Evolutionary conservation across 2,329 filamentous ascomycete species (phyloP), one percentile per base, ranked within the genome.

Genomic region (Nigrograna mackinnonii): DNA sequence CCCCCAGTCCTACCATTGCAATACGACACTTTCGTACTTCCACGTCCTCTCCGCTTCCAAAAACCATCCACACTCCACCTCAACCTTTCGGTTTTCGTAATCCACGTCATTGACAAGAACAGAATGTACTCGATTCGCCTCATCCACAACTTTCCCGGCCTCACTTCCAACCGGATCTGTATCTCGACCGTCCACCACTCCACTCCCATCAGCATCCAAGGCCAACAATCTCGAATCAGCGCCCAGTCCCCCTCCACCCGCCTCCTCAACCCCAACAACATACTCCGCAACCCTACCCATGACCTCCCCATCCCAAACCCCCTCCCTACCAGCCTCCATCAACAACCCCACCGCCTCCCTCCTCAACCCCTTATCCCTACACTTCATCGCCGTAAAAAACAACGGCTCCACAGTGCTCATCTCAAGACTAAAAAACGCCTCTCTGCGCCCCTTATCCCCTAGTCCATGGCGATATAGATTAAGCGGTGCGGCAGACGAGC

Each of bases 231-330:
- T 28, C n/a, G 9, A 9, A 9, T n/a, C 24, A n/a, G 9, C 24
- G 9, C 9, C 24, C 24, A 28, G 24, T 9, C 24, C 24, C n/a
- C 19, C 19, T 11, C 22, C 34, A 19, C 17, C 19, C 22, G 9
- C 34, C 17, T 36, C 19, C 34, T 36, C 19, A 11, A 18, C 9
- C 13, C 6, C 9, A 7, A 36, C 16, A 22, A 22, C 34, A 36
- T 19, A 9, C 34, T 22, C 19, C 6, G 34, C 34, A 11, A 22
- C 19, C 11, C 16, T 30, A 6, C 34, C 34, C 34, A 46, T 38
- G 12, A 39, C 21, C 5, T 13, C 20, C 6, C 43, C 35, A 42
- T 42, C 39, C 43, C 43, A 46, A 13, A 46, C 43, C 6, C 43
- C 39, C 33, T 42, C 43, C 14, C 43, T 35, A 11, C 43, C 39